phyloP scores from a whole-genome alignment of 495 filamentous ascomycete genomes.

The Tuber indicum region DNA sequence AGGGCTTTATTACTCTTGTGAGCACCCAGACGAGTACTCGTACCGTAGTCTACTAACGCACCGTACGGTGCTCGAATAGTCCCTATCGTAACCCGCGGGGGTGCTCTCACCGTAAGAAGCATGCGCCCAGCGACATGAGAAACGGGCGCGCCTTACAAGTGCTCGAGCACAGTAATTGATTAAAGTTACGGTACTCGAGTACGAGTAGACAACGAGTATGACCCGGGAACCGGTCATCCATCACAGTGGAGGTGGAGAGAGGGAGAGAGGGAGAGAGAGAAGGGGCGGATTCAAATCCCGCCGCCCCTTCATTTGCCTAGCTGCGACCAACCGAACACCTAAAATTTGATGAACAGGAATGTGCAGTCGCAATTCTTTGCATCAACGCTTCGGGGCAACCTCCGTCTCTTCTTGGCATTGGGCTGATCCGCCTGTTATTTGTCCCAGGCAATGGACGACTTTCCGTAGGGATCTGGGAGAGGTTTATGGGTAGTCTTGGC shows the following conservation, averaged over 20 bases:
- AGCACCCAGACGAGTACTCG: not conserved
- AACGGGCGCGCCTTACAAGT: not conserved
- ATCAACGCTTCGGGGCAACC: not conserved
- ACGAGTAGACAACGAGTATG: not conserved
- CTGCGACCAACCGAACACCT: not conserved
- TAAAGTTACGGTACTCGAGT: too few species aligned
- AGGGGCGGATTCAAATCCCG: not conserved
- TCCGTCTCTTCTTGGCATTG: not conserved
- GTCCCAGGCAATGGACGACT: too few species aligned
- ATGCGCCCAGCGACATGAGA: not conserved
- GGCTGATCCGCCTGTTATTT: not conserved
- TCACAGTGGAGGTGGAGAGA: not conserved
- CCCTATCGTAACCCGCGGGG: not conserved
- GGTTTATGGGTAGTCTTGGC: too few species aligned
- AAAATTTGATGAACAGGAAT: not conserved
- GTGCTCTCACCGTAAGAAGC: not conserved
- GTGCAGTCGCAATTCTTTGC: not conserved
- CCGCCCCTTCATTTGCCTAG: not conserved
- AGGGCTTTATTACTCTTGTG: not conserved
- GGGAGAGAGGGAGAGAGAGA: not conserved
- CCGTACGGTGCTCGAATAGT: too few species aligned
- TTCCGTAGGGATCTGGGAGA: too few species aligned
- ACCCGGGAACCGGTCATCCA: not conserved
- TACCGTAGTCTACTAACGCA: too few species aligned
- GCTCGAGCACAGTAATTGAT: not conserved